Conservation (phyloP, 1,284 basidiomycete species). For the Abortiporus biennis region DNA sequence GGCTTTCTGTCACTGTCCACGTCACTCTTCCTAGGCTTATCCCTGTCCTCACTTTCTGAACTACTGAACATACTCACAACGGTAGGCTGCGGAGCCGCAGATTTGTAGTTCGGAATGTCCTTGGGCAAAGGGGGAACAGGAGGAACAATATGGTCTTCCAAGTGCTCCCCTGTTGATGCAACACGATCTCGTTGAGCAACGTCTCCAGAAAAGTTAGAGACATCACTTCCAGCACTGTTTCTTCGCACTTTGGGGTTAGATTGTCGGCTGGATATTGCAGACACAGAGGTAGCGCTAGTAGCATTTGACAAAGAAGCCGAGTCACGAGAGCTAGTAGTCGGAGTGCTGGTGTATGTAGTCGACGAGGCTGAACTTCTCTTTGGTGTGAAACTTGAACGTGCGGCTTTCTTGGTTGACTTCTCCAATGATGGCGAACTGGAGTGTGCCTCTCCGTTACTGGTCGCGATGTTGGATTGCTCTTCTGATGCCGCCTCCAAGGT, state of each 20-base stretch:
- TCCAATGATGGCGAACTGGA: conserved; percentile 37
- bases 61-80: conserved; percentile 41
- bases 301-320: conserved; percentile 72
- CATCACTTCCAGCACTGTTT: conserved; percentile 84
- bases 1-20: conserved; percentile 36
- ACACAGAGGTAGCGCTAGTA: conserved; percentile 73
- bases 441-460: conserved; percentile 43
- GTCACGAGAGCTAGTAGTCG: conserved; percentile 73
- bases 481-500: conserved; percentile 28
- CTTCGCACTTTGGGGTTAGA: conserved; percentile 53
- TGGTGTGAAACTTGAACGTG: conserved; percentile 65
- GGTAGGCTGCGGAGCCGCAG: conserved; percentile 32
- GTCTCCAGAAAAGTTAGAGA: conserved; percentile 68
- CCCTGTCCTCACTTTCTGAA: conserved; percentile 17
- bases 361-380: conserved; percentile 89
- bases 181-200: conserved; percentile 63
- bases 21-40: conserved; percentile 17
- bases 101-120: conserved; percentile 75
- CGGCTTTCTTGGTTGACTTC: conserved; percentile 47
- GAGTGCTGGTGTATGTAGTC: conserved; percentile 75
- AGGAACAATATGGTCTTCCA: conserved; percentile 69
- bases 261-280: conserved; percentile 58
- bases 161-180: conserved; percentile 49
- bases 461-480: conserved; percentile 32
- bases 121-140: conserved; percentile 97